A percentile compares a stretch with the other conserved stretches of the same genome.
Conservation (phyloP, 495 filamentous ascomycete genomes). For the Penicillium salamii region DNA sequence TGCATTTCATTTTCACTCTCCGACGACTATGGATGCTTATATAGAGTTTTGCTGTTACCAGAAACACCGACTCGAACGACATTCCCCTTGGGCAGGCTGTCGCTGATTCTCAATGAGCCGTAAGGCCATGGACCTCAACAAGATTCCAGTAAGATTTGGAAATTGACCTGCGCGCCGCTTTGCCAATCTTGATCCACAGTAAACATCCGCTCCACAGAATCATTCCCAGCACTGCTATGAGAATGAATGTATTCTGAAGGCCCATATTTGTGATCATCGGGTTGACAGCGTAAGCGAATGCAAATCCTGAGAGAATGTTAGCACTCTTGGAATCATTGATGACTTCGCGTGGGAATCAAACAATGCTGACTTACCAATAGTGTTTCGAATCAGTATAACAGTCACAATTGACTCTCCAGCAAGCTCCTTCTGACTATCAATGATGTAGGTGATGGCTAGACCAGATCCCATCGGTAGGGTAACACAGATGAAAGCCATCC, state of each 20-base stretch:
- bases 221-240: neutral
- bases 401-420: slow-evolving; percentile 53
- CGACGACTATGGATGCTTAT: no score
- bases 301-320: neutral
- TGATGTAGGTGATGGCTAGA: slow-evolving; percentile 19
- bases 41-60: no score
- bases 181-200: neutral
- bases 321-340: neutral
- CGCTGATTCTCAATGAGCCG: neutral
- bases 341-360: neutral
- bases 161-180: neutral
- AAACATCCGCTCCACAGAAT: neutral
- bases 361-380: slow-evolving; percentile 33
- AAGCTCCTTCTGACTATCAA: slow-evolving; percentile 38
- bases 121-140: neutral
- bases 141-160: neutral
- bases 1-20: no score
- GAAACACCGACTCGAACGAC: no score
- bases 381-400: slow-evolving; percentile 56
- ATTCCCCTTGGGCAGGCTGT: no score
- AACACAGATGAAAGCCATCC: slow-evolving; percentile 15
- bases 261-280: neutral
- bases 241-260: slow-evolving; percentile 2
- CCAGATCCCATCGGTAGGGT: slow-evolving; percentile 12
- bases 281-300: neutral